Percentiles rank a stretch among this genome's conserved stretches.
phyloP scores from a whole-genome alignment of 805 yeast species.

The Starmerella lactis-condensi region DNA sequence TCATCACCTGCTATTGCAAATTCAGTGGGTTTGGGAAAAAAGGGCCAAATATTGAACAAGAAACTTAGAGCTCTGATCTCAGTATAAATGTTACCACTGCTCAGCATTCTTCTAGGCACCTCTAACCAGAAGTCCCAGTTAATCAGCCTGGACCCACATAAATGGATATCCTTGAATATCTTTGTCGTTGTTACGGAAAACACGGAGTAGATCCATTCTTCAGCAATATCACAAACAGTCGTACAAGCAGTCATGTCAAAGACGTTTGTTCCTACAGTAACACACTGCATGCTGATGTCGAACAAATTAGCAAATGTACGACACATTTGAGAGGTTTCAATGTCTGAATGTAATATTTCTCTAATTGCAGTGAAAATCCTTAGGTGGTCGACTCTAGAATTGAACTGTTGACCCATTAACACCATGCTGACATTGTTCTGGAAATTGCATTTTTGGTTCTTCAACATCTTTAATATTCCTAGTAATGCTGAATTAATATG shows the following conservation, averaged over 20 bases:
- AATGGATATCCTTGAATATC: too few species aligned
- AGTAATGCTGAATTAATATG: background rate
- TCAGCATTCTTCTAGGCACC: slow-evolving; percentile 39
- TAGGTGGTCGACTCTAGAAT: slow-evolving; percentile 22
- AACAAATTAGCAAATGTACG: slow-evolving; percentile 21
- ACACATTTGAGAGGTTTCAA: slow-evolving; percentile 19
- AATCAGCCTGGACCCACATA: slow-evolving; percentile 20
- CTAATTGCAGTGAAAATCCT: slow-evolving; percentile 21
- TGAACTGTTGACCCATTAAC: too few species aligned
- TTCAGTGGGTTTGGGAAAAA: slow-evolving; percentile 23
- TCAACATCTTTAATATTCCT: too few species aligned
- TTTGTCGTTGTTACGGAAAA: slow-evolving; percentile 5
- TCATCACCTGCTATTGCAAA: slow-evolving; percentile 17
- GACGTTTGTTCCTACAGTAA: slow-evolving; percentile 20
- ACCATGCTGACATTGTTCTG: too few species aligned
- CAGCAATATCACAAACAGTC: slow-evolving; percentile 25
- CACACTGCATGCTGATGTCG: slow-evolving; percentile 24
- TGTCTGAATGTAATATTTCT: slow-evolving; percentile 25
- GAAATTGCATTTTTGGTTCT: too few species aligned
- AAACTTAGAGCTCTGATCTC: slow-evolving; percentile 47
- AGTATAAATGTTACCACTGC: slow-evolving; percentile 41
- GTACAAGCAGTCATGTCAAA: slow-evolving; percentile 25
- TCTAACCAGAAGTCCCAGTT: slow-evolving; percentile 68
- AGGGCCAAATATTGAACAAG: slow-evolving; percentile 57
- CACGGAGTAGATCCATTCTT: slow-evolving; percentile 24